Evolutionary conservation across 2,329 filamentous ascomycete species (phyloP), one percentile per base, ranked within the genome.

Genomic region (Davidsoniella neocaledoniae): DNA sequence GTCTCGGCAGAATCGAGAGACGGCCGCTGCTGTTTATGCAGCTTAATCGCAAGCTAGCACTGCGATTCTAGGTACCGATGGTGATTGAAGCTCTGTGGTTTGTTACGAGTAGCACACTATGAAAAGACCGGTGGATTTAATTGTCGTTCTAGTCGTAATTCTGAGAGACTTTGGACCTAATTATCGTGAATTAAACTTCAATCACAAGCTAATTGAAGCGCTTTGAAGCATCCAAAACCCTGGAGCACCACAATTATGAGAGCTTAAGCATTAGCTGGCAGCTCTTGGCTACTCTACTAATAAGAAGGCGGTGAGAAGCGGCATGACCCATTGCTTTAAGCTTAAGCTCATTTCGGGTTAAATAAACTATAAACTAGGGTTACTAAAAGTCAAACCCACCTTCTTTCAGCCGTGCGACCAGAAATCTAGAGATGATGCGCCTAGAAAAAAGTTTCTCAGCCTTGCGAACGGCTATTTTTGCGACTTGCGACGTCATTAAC

Each of bases 281-380:
- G 48, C 48, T 46, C 26, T 9, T 39, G 42, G 41, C 33, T 43
- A 40, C 48, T 46, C 26, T 9, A 33, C 33, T 19, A 26, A 43
- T 7, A 47, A 7, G n/a, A 36, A 40, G 49, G 54, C 54, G 52
- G 51, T 56, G 50, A 16, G 1, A 0, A 1, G n/a, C 41, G 57
- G 57, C 57, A 58, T 46, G 51, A 54, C 9, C 14, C 9, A 19
- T 19, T 19, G 17, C 17, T 19, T 19, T 19, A 50, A 53, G 53
- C 42, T 49, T 54, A 55, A 54, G 21, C 3, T 21, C 40, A 16
- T 54, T 43, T 4, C 39, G 26, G 41, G 41, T n/a, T 39, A 2
- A 12, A 44, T 19, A 3, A 9, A 3, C 16, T 5, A 9, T 5
- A 2, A 5, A 8, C 12, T 44, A 49, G 40, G 47, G 47, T 49